These are phyloP conservation scores for Silene uniflora DNA, from an alignment of 148 eudicot species.

Conservation along the genomic window DNA sequence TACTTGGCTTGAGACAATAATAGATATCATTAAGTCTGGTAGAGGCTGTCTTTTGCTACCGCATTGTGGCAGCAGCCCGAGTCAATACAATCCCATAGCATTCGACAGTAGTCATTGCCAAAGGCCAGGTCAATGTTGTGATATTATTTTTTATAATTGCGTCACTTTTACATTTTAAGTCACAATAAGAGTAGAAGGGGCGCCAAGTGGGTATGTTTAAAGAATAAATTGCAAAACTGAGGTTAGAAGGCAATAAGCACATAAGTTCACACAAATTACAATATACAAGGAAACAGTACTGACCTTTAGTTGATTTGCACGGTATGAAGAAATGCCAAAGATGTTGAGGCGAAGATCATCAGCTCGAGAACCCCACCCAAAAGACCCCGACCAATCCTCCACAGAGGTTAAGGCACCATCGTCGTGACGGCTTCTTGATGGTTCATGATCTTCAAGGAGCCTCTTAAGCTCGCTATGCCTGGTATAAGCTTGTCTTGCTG, in stretches of 20 bases:
- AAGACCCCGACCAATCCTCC: slow-evolving; percentile 76
- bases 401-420: slow-evolving; percentile 44
- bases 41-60: not conserved
- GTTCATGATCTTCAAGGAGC: slow-evolving; percentile 58
- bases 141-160: not conserved
- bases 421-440: slow-evolving; percentile 36
- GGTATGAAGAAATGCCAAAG: slow-evolving; percentile 81
- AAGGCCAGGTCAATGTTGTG: not conserved
- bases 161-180: not conserved
- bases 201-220: not conserved
- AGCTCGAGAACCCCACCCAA: slow-evolving; percentile 87
- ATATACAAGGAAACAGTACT: slow-evolving; percentile 20
- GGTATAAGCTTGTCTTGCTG: slow-evolving; percentile 73
- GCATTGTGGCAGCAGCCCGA: not conserved
- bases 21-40: not conserved
- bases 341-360: slow-evolving; percentile 75
- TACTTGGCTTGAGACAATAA: not conserved
- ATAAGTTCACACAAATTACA: not conserved
- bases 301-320: slow-evolving; percentile 97
- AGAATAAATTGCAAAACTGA: not conserved
- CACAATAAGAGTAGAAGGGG: not conserved
- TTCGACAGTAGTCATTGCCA: not conserved
- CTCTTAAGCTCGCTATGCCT: slow-evolving; percentile 79
- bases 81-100: not conserved
- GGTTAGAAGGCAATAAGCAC: not conserved